Evolutionary conservation across 495 filamentous ascomycete genomes (phyloP).

Genomic region (Neurospora tetraspora): DNA sequence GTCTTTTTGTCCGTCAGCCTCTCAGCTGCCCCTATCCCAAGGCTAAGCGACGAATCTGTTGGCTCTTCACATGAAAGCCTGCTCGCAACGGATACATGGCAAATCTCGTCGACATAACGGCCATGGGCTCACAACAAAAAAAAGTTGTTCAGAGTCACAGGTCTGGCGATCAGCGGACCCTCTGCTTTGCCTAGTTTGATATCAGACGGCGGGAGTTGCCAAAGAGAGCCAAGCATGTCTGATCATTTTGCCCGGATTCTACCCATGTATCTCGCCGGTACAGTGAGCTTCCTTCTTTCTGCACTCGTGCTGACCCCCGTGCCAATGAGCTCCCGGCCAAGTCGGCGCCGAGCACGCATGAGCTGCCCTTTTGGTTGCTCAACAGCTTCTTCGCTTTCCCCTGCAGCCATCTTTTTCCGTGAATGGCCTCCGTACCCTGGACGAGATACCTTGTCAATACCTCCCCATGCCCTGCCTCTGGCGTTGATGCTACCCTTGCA

Average conservation of each 20-base stretch:
- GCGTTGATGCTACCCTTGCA: neutral
- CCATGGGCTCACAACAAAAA: neutral
- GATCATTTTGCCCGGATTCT: slow-evolving; percentile 4
- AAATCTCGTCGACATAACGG: neutral
- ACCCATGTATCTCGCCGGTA: slow-evolving; percentile 10
- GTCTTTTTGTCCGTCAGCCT: neutral
- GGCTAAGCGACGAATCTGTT: neutral
- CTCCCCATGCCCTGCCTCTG: slow-evolving; percentile 9
- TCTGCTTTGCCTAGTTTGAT: slow-evolving; percentile 2
- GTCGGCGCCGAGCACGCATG: slow-evolving; percentile 20
- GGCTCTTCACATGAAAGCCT: neutral
- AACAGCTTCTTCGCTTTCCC: slow-evolving; percentile 15
- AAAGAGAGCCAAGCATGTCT: slow-evolving; percentile 14
- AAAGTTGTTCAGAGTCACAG: neutral
- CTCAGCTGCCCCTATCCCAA: neutral
- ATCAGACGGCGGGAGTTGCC: slow-evolving; percentile 8
- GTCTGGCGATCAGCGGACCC: slow-evolving; percentile 9
- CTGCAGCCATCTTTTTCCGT: slow-evolving; percentile 23
- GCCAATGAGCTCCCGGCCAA: slow-evolving; percentile 18
- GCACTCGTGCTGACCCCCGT: slow-evolving; percentile 16
- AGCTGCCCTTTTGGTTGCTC: slow-evolving; percentile 27
- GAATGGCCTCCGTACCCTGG: slow-evolving; percentile 10
- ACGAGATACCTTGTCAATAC: slow-evolving; percentile 17
- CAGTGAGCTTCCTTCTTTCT: slow-evolving; percentile 14
- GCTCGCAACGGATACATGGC: neutral